A percentile compares a stretch with the other conserved stretches of the same genome.
phyloP scores from a whole-genome alignment of 768 basidiomycete species.

The Symmetrospora coprosmae region DNA sequence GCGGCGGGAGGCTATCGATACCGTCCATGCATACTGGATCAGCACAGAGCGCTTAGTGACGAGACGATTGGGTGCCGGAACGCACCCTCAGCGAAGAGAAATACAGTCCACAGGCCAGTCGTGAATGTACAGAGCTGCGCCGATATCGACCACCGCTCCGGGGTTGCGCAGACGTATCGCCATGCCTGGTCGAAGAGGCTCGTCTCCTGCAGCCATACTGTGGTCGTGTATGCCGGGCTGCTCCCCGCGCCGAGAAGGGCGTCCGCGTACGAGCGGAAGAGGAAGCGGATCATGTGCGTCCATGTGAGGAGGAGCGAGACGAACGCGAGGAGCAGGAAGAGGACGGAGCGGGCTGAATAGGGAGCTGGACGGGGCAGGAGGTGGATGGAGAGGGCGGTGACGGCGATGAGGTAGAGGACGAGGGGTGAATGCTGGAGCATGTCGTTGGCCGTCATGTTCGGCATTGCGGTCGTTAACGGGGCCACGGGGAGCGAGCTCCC shows the following conservation, averaged over 20 bases:
- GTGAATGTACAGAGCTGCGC: constrained; percentile 53
- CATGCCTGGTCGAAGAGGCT: constrained; percentile 31
- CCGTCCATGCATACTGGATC: neutral
- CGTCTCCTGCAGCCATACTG: constrained; percentile 26
- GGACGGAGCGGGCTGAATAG: neutral
- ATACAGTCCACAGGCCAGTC: constrained; percentile 47
- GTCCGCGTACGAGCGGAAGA: constrained; percentile 16
- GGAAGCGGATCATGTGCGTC: constrained; percentile 28
- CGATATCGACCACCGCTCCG: constrained; percentile 56
- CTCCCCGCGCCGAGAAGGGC: constrained; percentile 2
- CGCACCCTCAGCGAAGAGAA: constrained; percentile 46
- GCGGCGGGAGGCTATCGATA: neutral
- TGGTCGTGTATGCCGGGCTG: neutral
- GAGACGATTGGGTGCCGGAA: neutral
- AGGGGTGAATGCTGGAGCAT: constrained; percentile 7
- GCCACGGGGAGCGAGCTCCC: too few species aligned
- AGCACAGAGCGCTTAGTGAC: neutral
- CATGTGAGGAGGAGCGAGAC: constrained; percentile 23
- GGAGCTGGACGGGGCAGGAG: constrained; percentile 2
- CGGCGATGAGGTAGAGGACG: constrained; percentile 4
- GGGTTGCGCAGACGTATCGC: constrained; percentile 41
- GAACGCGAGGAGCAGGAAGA: constrained; percentile 7
- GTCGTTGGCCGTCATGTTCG: neutral
- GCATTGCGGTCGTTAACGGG: too few species aligned
- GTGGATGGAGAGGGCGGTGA: neutral